Base-by-base conservation (phyloP, 495 filamentous ascomycete genomes). In the Gamarada debralockiae region DNA sequence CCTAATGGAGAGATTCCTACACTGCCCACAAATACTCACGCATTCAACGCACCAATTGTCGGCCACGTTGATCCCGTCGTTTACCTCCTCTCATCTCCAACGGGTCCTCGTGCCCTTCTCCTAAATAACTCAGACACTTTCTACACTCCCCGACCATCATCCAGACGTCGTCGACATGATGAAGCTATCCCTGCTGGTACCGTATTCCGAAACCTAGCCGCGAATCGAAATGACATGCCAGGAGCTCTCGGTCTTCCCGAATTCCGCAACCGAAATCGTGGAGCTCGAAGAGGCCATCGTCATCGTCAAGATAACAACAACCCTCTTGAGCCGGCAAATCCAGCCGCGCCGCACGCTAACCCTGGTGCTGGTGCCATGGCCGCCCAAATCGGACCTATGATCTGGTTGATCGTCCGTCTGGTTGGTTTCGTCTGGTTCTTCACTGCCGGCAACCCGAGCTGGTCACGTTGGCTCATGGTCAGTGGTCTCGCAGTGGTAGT, bases 381-480 rank as follows among this genome's bases (percentile, higher is more conserved):
- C 14, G 79, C 72, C 14, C 78, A 77, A 40, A 53, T 74, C 33
- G 69, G 80, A 59, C 71, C 83, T 45, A 77, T 81, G 20, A 62
- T 93, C 18, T 95, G 89, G 89, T 75, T 93, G 15, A 69, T 93
- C n/a, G 67, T 89, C 40, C 81, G 89, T 25, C 67, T 96, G 17
- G 78, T 82, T 38, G 76, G 84, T 43, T 89, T 95, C 67, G 80
- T 89, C 31, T 92, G 86, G 72, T 81, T 90, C 66, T 87, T 92
- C 55, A 87, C 85, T 15, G 79, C 82, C 7, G 79, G 81, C n/a
- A 79, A 82, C 23, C 79, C 84, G 3, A 76, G 71, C 38, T 91
- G 84, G 84, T 77, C 79, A 7, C 80, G 89, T 29, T 82, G 80
- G 56, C 51, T 88, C 14, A 77, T 86, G 23, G 73, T 92, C 29